phyloP scores from a whole-genome alignment of 2,329 filamentous ascomycete genomes.

The Huntiella decipiens region DNA sequence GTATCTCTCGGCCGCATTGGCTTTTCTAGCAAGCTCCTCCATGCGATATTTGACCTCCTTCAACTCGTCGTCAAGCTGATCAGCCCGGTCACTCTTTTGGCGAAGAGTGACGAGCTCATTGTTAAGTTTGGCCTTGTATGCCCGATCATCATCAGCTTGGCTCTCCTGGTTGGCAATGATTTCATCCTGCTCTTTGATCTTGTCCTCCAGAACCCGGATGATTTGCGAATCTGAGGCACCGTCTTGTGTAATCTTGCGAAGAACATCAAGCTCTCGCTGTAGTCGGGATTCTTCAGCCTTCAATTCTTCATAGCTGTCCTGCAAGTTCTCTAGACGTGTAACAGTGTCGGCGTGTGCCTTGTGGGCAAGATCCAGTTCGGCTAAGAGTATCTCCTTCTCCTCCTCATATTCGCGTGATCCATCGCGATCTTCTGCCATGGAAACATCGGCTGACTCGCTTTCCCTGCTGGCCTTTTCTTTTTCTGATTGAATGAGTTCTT shows the following conservation, averaged over 20 bases:
- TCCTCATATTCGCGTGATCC: slow-evolving; percentile 38
- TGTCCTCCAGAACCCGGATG: slow-evolving; percentile 34
- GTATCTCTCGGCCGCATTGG: slow-evolving; percentile 42
- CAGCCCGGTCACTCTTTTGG: slow-evolving; percentile 27
- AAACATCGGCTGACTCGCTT: slow-evolving; percentile 15
- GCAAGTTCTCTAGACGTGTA: slow-evolving; percentile 38
- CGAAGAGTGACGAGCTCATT: slow-evolving; percentile 30
- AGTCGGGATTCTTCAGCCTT: slow-evolving; percentile 42
- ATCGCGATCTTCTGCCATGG: slow-evolving; percentile 27
- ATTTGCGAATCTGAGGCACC: slow-evolving; percentile 32
- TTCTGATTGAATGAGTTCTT: slow-evolving; percentile 15
- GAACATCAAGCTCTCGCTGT: slow-evolving; percentile 31
- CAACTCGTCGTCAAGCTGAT: slow-evolving; percentile 38
- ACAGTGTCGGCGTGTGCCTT: slow-evolving; percentile 40
- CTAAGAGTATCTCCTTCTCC: slow-evolving; percentile 30
- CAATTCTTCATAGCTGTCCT: slow-evolving; percentile 44
- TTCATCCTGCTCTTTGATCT: slow-evolving; percentile 47
- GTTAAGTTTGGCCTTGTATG: slow-evolving; percentile 26
- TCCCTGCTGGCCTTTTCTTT: slow-evolving; percentile 15
- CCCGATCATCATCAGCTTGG: slow-evolving; percentile 35
- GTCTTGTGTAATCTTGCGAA: slow-evolving; percentile 31
- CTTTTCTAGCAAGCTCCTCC: slow-evolving; percentile 39
- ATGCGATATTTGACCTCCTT: slow-evolving; percentile 39
- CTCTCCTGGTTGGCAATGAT: slow-evolving; percentile 53
- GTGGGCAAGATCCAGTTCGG: slow-evolving; percentile 32